A percentile compares a stretch with the other conserved stretches of the same genome.
Evolutionary conservation across 768 basidiomycete species (phyloP).

Genomic region (Saitozyma podzolica): DNA sequence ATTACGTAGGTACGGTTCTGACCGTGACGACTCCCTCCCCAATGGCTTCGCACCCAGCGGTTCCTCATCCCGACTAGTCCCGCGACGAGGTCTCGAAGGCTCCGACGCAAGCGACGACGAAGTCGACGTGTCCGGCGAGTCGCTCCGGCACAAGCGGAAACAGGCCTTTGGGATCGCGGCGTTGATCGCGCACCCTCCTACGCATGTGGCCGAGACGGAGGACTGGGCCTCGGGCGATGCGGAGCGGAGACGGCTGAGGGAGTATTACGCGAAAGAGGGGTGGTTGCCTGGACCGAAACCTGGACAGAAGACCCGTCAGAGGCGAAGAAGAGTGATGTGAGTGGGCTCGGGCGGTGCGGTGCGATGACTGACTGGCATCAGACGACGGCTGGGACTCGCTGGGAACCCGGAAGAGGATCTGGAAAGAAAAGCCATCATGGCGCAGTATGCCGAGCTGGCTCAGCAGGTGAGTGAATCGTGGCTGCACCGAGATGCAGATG

Average conservation of each 20-base stretch:
- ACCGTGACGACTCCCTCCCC: not conserved
- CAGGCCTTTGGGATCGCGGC: constrained; percentile 8
- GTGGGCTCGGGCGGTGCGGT: not conserved
- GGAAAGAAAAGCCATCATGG: constrained; percentile 25
- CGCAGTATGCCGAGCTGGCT: constrained; percentile 41
- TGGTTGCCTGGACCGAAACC: constrained; percentile 38
- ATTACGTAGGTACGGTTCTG: not conserved
- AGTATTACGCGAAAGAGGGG: constrained; percentile 30
- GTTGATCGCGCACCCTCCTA: constrained; percentile 3
- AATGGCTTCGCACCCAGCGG: not conserved
- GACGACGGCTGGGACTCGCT: constrained; percentile 26
- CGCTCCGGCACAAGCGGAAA: not conserved
- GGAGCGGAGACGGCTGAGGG: constrained; percentile 27
- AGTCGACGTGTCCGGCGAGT: not conserved
- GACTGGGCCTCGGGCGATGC: constrained; percentile 14
- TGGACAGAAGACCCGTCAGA: constrained; percentile 5
- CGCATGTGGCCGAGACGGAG: not conserved
- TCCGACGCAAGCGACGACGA: constrained; percentile 12
- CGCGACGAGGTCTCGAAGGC: constrained; percentile 11
- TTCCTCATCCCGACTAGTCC: not conserved
- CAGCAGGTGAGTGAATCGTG: constrained; percentile 16
- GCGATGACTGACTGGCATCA: constrained; percentile 5
- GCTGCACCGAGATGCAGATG: not conserved
- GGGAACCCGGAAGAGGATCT: constrained; percentile 19
- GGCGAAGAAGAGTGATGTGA: constrained; percentile 26